A percentile compares a stretch with the other conserved stretches of the same genome.
These are phyloP conservation scores for Hanseniaspora sp. DNA, from an alignment of 1,139 yeast species.

Conservation along the genomic window DNA sequence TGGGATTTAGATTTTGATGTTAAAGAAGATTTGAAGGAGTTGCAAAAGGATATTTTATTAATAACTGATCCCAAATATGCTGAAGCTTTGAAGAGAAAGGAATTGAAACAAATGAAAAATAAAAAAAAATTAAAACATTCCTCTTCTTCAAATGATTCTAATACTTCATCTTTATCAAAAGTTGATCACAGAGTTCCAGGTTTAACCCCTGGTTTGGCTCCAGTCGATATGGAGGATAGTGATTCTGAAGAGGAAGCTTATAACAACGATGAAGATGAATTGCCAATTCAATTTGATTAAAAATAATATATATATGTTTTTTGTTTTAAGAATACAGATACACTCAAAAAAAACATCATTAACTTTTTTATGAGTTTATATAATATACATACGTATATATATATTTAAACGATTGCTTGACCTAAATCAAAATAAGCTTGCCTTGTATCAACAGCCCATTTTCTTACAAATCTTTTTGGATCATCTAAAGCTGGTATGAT, in stretches of 20 bases:
- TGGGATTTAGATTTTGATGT: slow-evolving; percentile 40
- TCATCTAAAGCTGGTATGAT: slow-evolving; percentile 57
- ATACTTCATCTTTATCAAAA: slow-evolving; percentile 19
- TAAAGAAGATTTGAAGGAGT: slow-evolving; percentile 37
- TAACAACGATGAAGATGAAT: slow-evolving; percentile 17
- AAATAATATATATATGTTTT: background rate
- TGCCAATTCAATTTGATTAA: slow-evolving; percentile 13
- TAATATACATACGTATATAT: background rate
- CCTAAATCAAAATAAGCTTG: slow-evolving; percentile 56
- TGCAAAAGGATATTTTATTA: slow-evolving; percentile 35
- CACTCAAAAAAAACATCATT: too few species aligned
- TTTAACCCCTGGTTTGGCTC: slow-evolving; percentile 85
- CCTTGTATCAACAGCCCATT: slow-evolving; percentile 64
- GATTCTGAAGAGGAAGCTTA: slow-evolving; percentile 27
- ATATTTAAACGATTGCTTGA: slow-evolving; percentile 21
- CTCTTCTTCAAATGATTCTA: slow-evolving; percentile 6
- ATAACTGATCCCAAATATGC: slow-evolving; percentile 25
- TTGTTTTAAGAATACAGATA: background rate
- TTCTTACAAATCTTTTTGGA: slow-evolving; percentile 60
- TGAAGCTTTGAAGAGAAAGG: slow-evolving; percentile 25
- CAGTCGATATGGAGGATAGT: slow-evolving; percentile 54
- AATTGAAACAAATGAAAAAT: slow-evolving; percentile 9
- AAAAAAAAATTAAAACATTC: slow-evolving; percentile 20
- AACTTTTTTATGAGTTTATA: background rate
- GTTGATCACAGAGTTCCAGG: slow-evolving; percentile 43